phyloP scores from a whole-genome alignment of 2,329 filamentous ascomycete species.

The Aspergillus neoniger region DNA sequence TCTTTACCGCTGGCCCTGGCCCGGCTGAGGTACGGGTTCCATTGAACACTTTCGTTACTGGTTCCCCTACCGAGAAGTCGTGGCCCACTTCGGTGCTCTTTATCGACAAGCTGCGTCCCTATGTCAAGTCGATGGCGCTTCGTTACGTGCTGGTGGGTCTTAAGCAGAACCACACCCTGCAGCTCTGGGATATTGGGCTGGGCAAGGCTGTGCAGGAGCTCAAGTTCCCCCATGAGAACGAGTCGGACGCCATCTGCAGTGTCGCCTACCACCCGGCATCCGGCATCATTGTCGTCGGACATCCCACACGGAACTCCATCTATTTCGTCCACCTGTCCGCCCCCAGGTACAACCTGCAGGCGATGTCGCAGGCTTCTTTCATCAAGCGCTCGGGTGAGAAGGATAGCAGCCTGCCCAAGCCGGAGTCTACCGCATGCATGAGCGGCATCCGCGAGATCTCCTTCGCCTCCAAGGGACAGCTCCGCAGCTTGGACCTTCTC shows the following conservation, averaged over 20 bases:
- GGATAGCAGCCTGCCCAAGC: slow-evolving; percentile 73
- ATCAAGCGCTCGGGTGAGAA: slow-evolving; percentile 74
- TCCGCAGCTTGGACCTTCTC: slow-evolving; percentile 88
- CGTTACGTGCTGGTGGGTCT: slow-evolving; percentile 96
- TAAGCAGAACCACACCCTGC: slow-evolving; percentile 98
- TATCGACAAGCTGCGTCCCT: slow-evolving; percentile 93
- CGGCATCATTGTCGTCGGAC: slow-evolving; percentile 91
- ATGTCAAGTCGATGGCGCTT: slow-evolving; percentile 83
- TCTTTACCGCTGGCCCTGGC: slow-evolving; percentile 43
- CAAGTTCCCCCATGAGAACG: slow-evolving; percentile 91
- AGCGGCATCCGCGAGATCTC: slow-evolving; percentile 96
- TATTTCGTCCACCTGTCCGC: slow-evolving; percentile 96
- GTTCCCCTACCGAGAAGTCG: slow-evolving; percentile 84
- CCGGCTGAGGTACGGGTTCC: slow-evolving; percentile 80
- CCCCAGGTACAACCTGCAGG: slow-evolving; percentile 80
- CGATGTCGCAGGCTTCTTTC: slow-evolving; percentile 84
- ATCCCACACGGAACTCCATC: slow-evolving; percentile 94
- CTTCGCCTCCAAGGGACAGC: slow-evolving; percentile 78
- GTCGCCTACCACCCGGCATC: slow-evolving; percentile 90
- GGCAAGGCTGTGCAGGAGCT: slow-evolving; percentile 96
- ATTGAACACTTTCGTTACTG: slow-evolving; percentile 81
- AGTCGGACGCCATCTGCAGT: slow-evolving; percentile 97
- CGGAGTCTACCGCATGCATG: slow-evolving; percentile 94
- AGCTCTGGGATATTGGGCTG: slow-evolving; percentile 95
- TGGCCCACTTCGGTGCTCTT: slow-evolving; percentile 96